These are phyloP conservation scores for Gossypium mustelinum DNA, from an alignment of 345 rosid species.

Conservation along the genomic window DNA sequence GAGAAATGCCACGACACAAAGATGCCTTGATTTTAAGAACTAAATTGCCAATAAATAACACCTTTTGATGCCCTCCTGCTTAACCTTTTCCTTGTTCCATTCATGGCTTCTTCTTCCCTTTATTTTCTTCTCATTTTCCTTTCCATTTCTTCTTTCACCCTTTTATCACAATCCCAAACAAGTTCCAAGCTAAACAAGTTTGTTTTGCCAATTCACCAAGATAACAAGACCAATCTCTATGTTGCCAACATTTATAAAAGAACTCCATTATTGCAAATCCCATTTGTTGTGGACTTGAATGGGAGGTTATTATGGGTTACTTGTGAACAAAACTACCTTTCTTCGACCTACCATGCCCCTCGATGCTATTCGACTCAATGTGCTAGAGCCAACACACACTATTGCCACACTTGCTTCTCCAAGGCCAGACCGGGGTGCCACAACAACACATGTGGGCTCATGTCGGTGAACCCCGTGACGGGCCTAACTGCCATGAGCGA, in stretches of 20 bases:
- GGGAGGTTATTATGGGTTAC: conserved; percentile 25
- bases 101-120: conserved; percentile 23
- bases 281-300: conserved; percentile 25
- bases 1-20: conserved; percentile 6
- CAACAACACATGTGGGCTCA: conserved; percentile 36
- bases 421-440: conserved; percentile 35
- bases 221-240: conserved; percentile 23
- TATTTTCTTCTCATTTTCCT: conserved; percentile 5
- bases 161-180: conserved; percentile 5
- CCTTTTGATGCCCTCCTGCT: background rate
- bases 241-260: conserved; percentile 22
- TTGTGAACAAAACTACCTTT: conserved; percentile 24
- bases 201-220: conserved; percentile 22
- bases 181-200: conserved; percentile 18
- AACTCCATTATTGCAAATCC: conserved; percentile 19
- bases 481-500: conserved; percentile 19
- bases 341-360: conserved; percentile 32
- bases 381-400: conserved; percentile 16
- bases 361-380: conserved; percentile 31
- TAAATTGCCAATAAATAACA: background rate
- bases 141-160: background rate
- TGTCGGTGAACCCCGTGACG: conserved; percentile 27
- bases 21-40: background rate
- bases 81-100: background rate
- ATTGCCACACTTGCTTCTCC: conserved; percentile 21